These are phyloP conservation scores for Arachis monticola DNA, from an alignment of 331 rosid species.

Conservation along the genomic window DNA sequence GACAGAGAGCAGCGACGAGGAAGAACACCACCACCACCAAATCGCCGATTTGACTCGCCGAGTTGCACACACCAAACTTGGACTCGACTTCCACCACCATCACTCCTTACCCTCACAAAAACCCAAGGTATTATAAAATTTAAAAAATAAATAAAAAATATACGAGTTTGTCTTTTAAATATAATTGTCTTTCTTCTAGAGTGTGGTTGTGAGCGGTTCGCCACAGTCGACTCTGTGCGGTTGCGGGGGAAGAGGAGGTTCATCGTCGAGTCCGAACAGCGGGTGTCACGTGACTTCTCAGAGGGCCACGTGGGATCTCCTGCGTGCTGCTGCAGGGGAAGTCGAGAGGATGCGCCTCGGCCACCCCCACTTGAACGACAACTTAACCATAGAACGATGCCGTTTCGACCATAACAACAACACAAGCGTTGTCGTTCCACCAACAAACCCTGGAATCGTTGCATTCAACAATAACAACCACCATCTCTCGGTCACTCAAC, in stretches of 20 bases:
- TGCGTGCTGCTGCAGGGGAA: conserved; percentile 76
- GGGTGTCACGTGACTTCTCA: conserved; percentile 37
- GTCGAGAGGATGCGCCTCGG: conserved; percentile 57
- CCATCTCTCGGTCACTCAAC: conserved; percentile 51
- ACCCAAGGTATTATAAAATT: conserved; percentile 42
- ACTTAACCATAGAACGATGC: conserved; percentile 9
- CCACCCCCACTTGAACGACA: neutral
- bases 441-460: conserved; percentile 37
- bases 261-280: conserved; percentile 57
- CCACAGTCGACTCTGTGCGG: conserved; percentile 69
- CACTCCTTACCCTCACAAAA: conserved; percentile 23
- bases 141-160: neutral
- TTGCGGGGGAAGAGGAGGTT: conserved; percentile 47
- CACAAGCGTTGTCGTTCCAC: conserved; percentile 40
- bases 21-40: conserved; percentile 33
- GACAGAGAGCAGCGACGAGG: conserved; percentile 85
- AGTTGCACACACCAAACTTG: conserved; percentile 58
- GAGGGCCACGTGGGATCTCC: conserved; percentile 64
- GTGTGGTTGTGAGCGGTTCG: conserved; percentile 45
- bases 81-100: neutral
- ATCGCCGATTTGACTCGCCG: conserved; percentile 64
- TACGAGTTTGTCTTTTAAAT: neutral
- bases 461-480: conserved; percentile 26
- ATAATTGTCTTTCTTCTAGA: conserved; percentile 30
- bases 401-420: conserved; percentile 21